Evolutionary conservation across 768 basidiomycete genomes (phyloP).

Genomic region (Mycena latifolia): DNA sequence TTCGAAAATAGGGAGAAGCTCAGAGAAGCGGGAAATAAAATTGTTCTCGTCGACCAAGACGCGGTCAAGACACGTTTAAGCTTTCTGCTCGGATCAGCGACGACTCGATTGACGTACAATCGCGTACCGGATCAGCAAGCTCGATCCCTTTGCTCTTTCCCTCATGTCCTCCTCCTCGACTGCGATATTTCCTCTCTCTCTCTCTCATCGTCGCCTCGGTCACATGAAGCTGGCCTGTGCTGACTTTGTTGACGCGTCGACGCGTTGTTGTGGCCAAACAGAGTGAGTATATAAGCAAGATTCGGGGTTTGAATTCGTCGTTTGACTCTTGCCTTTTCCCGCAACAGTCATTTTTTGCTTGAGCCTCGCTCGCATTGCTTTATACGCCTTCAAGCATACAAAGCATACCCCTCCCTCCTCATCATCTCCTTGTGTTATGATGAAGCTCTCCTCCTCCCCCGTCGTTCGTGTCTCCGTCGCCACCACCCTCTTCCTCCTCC

Average conservation of each 20-base stretch:
- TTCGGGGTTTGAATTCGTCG: background rate
- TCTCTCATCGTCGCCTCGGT: too few relatives aligned
- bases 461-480: background rate
- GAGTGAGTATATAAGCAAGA: slow-evolving; percentile 1
- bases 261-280: slow-evolving; percentile 12
- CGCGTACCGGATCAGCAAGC: too few relatives aligned
- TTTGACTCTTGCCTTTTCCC: slow-evolving; percentile 4
- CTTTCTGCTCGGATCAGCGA: too few relatives aligned
- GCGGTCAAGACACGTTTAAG: too few relatives aligned
- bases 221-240: background rate
- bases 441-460: background rate
- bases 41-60: too few relatives aligned
- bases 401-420: background rate
- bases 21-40: too few relatives aligned
- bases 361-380: slow-evolving; percentile 9
- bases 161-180: too few relatives aligned
- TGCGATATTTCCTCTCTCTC: too few relatives aligned
- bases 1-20: too few relatives aligned
- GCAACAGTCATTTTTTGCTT: slow-evolving; percentile 5
- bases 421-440: background rate
- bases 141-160: too few relatives aligned
- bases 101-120: too few relatives aligned
- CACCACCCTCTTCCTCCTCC: background rate
- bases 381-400: background rate
- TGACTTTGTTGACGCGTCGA: slow-evolving; percentile 1